These are phyloP conservation scores for Fusarium coicis DNA, from an alignment of 2,329 filamentous ascomycete species.

Conservation along the genomic window DNA sequence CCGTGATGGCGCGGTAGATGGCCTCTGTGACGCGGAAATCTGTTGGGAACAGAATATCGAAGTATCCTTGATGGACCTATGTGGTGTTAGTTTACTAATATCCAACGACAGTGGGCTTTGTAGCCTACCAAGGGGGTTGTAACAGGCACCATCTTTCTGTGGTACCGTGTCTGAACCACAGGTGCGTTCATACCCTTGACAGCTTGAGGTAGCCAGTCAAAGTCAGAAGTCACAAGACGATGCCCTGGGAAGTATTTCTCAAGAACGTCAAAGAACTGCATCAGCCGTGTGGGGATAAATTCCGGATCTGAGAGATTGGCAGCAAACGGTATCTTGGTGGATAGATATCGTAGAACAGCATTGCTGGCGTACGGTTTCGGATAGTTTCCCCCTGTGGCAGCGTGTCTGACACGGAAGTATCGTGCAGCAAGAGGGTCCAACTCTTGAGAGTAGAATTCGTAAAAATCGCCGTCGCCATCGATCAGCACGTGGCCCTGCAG, in stretches of 20 bases:
- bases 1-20: slow-evolving; percentile 92
- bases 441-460: slow-evolving; percentile 86
- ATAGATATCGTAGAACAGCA: slow-evolving; percentile 69
- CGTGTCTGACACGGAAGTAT: slow-evolving; percentile 85
- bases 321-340: slow-evolving; percentile 73
- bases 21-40: slow-evolving; percentile 92
- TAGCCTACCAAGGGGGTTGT: slow-evolving; percentile 83
- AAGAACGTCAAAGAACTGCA: slow-evolving; percentile 96
- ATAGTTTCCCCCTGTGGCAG: slow-evolving; percentile 73
- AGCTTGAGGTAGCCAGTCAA: slow-evolving; percentile 85
- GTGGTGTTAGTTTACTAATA: slow-evolving; percentile 8
- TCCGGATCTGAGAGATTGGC: slow-evolving; percentile 84
- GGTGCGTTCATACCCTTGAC: slow-evolving; percentile 88
- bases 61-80: slow-evolving; percentile 96
- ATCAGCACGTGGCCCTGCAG: slow-evolving; percentile 91
- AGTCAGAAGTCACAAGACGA: slow-evolving; percentile 89
- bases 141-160: slow-evolving; percentile 87
- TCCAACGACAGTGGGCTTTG: neutral
- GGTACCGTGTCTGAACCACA: slow-evolving; percentile 94
- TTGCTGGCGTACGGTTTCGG: slow-evolving; percentile 69
- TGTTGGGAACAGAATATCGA: slow-evolving; percentile 98
- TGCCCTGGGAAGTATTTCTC: slow-evolving; percentile 90
- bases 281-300: slow-evolving; percentile 92
- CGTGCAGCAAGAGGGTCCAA: slow-evolving; percentile 86
- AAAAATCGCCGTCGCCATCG: slow-evolving; percentile 86